Conservation (phyloP, 2,329 filamentous ascomycete genomes). For the Fusarium abutilonis region DNA sequence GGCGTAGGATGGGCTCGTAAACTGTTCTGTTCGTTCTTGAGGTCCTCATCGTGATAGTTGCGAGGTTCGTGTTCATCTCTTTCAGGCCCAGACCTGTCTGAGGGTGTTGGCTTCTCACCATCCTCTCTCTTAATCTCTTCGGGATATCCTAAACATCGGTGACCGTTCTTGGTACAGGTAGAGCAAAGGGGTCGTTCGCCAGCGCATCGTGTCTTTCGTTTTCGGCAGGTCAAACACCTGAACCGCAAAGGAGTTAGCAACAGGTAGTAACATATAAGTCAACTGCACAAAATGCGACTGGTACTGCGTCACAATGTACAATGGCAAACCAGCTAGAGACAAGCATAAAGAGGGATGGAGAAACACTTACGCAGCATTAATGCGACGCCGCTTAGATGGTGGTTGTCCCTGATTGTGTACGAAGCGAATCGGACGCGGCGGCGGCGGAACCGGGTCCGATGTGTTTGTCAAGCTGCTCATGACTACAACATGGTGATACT, state of each 20-base stretch:
- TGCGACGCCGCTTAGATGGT: slow-evolving; percentile 79
- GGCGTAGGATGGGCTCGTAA: slow-evolving; percentile 21
- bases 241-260: slow-evolving; percentile 32
- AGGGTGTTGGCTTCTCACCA: slow-evolving; percentile 38
- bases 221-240: slow-evolving; percentile 66
- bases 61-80: slow-evolving; percentile 44
- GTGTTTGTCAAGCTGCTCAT: slow-evolving; percentile 60
- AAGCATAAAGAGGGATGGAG: neutral
- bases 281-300: slow-evolving; percentile 1
- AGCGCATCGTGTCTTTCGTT: slow-evolving; percentile 78
- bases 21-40: slow-evolving; percentile 46
- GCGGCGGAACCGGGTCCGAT: slow-evolving; percentile 54
- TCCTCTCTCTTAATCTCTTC: slow-evolving; percentile 61
- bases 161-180: slow-evolving; percentile 77
- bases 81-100: slow-evolving; percentile 23
- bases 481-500: slow-evolving; percentile 52
- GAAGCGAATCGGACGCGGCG: slow-evolving; percentile 74
- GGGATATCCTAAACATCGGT: slow-evolving; percentile 74
- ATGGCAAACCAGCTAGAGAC: neutral
- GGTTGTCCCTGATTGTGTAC: slow-evolving; percentile 85
- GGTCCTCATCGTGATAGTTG: slow-evolving; percentile 51
- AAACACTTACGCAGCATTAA: slow-evolving; percentile 76
- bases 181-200: slow-evolving; percentile 77
- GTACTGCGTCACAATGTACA: neutral
- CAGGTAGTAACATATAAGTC: neutral